These are phyloP conservation scores for Talaromyces sp. DNA, from an alignment of 2,329 filamentous ascomycete species.

Conservation along the genomic window DNA sequence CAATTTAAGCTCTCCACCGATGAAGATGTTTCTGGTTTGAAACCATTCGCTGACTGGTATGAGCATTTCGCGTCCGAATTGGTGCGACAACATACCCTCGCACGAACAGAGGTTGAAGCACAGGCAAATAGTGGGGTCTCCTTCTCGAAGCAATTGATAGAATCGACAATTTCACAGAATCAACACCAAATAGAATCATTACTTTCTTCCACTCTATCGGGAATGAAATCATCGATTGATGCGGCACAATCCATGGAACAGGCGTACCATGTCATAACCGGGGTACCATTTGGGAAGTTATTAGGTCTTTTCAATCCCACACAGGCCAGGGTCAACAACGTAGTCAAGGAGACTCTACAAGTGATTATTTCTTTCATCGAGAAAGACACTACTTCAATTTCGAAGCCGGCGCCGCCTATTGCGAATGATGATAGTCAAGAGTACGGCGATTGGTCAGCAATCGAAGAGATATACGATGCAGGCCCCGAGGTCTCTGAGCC, in stretches of 20 bases:
- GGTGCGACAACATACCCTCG: slow-evolving; percentile 50
- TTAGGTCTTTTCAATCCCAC: slow-evolving; percentile 50
- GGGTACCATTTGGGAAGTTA: slow-evolving; percentile 40
- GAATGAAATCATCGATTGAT: slow-evolving; percentile 46
- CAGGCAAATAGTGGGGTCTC: slow-evolving; percentile 36
- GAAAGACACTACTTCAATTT: slow-evolving; percentile 20
- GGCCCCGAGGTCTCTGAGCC: slow-evolving; percentile 21
- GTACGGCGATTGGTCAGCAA: slow-evolving; percentile 54
- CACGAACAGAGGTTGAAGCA: slow-evolving; percentile 54
- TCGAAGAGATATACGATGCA: slow-evolving; percentile 43
- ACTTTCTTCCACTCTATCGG: slow-evolving; percentile 47
- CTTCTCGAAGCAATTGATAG: slow-evolving; percentile 44
- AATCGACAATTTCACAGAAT: slow-evolving; percentile 50
- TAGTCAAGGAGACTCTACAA: slow-evolving; percentile 47
- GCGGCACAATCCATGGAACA: slow-evolving; percentile 34
- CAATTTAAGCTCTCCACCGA: slow-evolving; percentile 52
- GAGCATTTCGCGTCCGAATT: slow-evolving; percentile 49
- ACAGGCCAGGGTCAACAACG: slow-evolving; percentile 36
- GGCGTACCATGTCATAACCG: slow-evolving; percentile 39
- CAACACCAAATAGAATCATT: slow-evolving; percentile 53
- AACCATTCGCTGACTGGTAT: slow-evolving; percentile 52
- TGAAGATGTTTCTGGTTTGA: slow-evolving; percentile 41
- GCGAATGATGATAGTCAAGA: slow-evolving; percentile 59
- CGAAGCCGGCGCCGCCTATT: slow-evolving; percentile 20
- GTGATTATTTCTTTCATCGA: slow-evolving; percentile 40